phyloP scores from a whole-genome alignment of 2,329 filamentous ascomycete species.

The Trichoderma koningiopsis region DNA sequence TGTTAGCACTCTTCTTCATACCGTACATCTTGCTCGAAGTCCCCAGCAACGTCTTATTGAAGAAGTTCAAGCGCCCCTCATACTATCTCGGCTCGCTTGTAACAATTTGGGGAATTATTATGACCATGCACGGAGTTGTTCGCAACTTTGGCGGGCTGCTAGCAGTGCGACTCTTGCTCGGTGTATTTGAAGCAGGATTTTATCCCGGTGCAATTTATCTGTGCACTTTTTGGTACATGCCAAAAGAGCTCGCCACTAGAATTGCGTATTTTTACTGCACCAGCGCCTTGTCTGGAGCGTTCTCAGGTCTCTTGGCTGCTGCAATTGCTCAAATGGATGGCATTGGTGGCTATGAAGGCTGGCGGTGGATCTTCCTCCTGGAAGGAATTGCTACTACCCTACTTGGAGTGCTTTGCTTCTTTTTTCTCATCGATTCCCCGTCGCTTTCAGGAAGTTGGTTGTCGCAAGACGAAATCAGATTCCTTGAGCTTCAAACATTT shows the following conservation, averaged over 20 bases:
- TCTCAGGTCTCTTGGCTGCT: conserved; percentile 80
- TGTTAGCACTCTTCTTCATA: conserved; percentile 33
- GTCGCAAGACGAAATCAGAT: conserved; percentile 40
- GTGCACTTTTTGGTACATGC: conserved; percentile 86
- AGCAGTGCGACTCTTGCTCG: conserved; percentile 81
- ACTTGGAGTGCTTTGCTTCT: conserved; percentile 64
- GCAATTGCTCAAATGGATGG: conserved; percentile 86
- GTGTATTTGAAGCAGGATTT: conserved; percentile 63
- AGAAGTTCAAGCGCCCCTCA: conserved; percentile 10
- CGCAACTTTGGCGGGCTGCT: conserved; percentile 76
- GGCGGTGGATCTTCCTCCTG: conserved; percentile 81
- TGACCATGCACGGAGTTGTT: conserved; percentile 68
- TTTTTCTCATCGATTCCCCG: conserved; percentile 72
- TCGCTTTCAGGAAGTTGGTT: conserved; percentile 40
- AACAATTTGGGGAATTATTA: conserved; percentile 5
- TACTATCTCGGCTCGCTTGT: conserved; percentile 10
- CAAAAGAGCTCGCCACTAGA: conserved; percentile 83
- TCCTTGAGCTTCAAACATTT: conserved; percentile 35
- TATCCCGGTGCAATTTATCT: conserved; percentile 65
- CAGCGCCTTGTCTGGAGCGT: conserved; percentile 77
- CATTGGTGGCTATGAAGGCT: conserved; percentile 67
- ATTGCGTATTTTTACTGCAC: conserved; percentile 95
- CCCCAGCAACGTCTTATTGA: conserved; percentile 26
- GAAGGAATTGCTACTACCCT: conserved; percentile 68
- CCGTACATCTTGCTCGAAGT: conserved; percentile 29